phyloP scores from a whole-genome alignment of 768 basidiomycete genomes.

The Leccinum pellstonianum region DNA sequence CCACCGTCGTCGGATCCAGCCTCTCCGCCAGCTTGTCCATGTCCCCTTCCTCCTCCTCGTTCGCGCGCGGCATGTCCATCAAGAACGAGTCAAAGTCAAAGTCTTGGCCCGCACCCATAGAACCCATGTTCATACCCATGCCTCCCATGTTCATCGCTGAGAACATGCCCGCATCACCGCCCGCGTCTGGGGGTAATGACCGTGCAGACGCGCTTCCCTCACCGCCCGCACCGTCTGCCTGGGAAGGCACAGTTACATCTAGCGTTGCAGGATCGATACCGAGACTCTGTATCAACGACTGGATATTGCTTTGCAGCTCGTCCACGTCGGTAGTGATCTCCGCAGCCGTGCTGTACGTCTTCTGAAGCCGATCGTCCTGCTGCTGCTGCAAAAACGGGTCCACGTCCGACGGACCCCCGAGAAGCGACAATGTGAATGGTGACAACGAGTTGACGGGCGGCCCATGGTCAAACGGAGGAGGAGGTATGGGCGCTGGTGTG shows the following conservation, averaged over 20 bases:
- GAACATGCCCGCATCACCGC: slow-evolving; percentile 22
- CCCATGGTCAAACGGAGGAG: slow-evolving; percentile 23
- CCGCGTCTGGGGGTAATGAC: not conserved
- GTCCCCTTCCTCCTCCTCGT: slow-evolving; percentile 29
- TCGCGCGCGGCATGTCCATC: slow-evolving; percentile 37
- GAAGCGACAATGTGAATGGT: slow-evolving; percentile 26
- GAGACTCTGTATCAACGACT: slow-evolving; percentile 68
- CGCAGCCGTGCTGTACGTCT: slow-evolving; percentile 55
- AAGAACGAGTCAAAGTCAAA: slow-evolving; percentile 43
- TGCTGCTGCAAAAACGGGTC: slow-evolving; percentile 37
- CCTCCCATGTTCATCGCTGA: not conserved
- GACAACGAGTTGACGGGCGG: slow-evolving; percentile 21
- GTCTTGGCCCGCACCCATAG: slow-evolving; percentile 12
- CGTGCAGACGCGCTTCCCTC: slow-evolving; percentile 5
- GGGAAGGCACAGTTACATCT: slow-evolving; percentile 6
- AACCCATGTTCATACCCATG: not conserved
- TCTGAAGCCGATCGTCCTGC: slow-evolving; percentile 45
- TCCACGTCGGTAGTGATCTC: slow-evolving; percentile 76
- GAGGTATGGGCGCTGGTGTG: slow-evolving; percentile 16
- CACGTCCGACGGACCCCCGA: slow-evolving; percentile 27
- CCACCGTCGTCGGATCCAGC: slow-evolving; percentile 33
- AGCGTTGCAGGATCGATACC: slow-evolving; percentile 55
- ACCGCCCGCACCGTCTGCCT: slow-evolving; percentile 13
- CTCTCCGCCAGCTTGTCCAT: slow-evolving; percentile 36
- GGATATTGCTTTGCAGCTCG: slow-evolving; percentile 63